Evolutionary conservation across 306 rosid genomes (phyloP).

Genomic region (Purshia tridentata): DNA sequence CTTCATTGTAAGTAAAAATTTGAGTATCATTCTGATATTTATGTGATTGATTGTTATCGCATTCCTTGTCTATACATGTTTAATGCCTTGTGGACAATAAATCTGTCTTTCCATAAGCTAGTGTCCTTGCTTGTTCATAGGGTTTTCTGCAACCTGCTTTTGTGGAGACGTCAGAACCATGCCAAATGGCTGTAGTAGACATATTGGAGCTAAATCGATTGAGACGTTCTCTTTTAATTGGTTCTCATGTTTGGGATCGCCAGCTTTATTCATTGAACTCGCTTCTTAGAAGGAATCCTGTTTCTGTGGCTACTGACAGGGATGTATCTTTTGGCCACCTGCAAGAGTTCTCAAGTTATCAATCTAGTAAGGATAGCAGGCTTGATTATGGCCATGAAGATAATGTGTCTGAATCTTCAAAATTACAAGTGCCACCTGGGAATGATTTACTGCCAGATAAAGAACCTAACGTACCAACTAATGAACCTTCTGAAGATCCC

Average conservation of each 20-base stretch:
- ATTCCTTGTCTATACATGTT: slow-evolving; percentile 13
- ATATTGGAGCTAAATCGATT: slow-evolving; percentile 75
- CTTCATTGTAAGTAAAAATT: slow-evolving; percentile 61
- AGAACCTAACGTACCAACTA: slow-evolving; percentile 18
- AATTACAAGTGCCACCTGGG: slow-evolving; percentile 37
- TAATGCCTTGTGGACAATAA: slow-evolving; percentile 1
- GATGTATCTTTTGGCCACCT: slow-evolving; percentile 35
- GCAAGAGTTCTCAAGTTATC: slow-evolving; percentile 42
- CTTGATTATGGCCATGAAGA: slow-evolving; percentile 34
- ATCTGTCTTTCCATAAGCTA: slow-evolving; percentile 23
- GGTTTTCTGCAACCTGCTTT: slow-evolving; percentile 54
- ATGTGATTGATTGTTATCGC: background rate
- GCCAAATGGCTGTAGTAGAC: slow-evolving; percentile 51
- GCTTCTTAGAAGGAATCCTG: slow-evolving; percentile 46
- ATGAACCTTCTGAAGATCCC: slow-evolving; percentile 39
- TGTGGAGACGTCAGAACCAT: slow-evolving; percentile 39
- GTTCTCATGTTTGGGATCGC: slow-evolving; percentile 88
- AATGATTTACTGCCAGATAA: slow-evolving; percentile 35
- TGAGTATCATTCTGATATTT: slow-evolving; percentile 3
- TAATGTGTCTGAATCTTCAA: slow-evolving; percentile 36
- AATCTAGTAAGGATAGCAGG: slow-evolving; percentile 39
- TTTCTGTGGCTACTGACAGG: slow-evolving; percentile 41
- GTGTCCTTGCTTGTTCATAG: slow-evolving; percentile 37
- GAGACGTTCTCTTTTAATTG: slow-evolving; percentile 77
- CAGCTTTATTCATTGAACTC: slow-evolving; percentile 63